Percentiles rank a stretch among this genome's conserved stretches.
These are phyloP conservation scores for Xylaria telfairii DNA, from an alignment of 495 filamentous ascomycete species.

Conservation along the genomic window DNA sequence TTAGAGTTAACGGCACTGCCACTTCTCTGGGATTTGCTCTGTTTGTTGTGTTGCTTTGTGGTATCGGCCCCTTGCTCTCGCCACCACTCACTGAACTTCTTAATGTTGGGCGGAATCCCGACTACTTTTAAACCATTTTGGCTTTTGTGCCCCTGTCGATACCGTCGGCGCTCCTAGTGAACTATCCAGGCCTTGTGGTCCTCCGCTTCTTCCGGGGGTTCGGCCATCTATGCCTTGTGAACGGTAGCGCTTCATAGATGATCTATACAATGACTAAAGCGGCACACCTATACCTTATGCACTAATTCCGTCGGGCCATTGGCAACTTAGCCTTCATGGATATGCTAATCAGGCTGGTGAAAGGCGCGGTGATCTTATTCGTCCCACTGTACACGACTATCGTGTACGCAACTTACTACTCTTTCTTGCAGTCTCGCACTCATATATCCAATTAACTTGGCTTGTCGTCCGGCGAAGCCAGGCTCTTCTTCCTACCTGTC, in stretches of 20 bases:
- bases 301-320: slow-evolving; percentile 60
- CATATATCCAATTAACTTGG: slow-evolving; percentile 69
- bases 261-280: slow-evolving; percentile 78
- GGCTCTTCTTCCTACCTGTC: slow-evolving; percentile 70
- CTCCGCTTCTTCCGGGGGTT: slow-evolving; percentile 79
- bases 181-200: slow-evolving; percentile 74
- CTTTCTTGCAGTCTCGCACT: slow-evolving; percentile 77
- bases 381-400: slow-evolving; percentile 67
- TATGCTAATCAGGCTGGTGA: slow-evolving; percentile 66
- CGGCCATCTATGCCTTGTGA: slow-evolving; percentile 76
- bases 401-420: slow-evolving; percentile 71
- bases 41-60: slow-evolving; percentile 69
- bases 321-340: slow-evolving; percentile 54
- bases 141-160: slow-evolving; percentile 77
- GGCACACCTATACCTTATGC: slow-evolving; percentile 75
- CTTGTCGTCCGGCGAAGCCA: slow-evolving; percentile 66
- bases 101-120: slow-evolving; percentile 64
- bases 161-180: slow-evolving; percentile 75
- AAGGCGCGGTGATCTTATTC: slow-evolving; percentile 68
- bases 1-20: slow-evolving; percentile 58
- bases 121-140: slow-evolving; percentile 73
- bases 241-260: slow-evolving; percentile 78
- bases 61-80: slow-evolving; percentile 54
- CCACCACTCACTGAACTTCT: slow-evolving; percentile 65
- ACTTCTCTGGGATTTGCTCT: slow-evolving; percentile 61